Evolutionary conservation across 2,329 filamentous ascomycete genomes (phyloP).

Genomic region (Thelonectria blattea): DNA sequence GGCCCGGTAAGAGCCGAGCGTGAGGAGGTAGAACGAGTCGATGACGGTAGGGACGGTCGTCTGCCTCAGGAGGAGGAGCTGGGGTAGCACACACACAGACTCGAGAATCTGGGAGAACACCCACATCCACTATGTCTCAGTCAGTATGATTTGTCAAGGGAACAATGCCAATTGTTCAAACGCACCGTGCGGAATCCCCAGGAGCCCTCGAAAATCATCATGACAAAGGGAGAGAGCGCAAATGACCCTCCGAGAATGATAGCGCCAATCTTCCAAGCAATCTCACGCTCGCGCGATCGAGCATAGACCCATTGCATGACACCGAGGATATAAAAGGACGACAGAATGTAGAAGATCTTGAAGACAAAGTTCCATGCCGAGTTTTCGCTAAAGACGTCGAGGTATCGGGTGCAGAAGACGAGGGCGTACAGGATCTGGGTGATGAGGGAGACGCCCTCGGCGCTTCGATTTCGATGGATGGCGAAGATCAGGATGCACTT

Average conservation of each 20-base stretch:
- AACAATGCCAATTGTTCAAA: background rate
- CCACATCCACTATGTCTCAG: slow-evolving; percentile 72
- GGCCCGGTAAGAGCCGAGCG: slow-evolving; percentile 84
- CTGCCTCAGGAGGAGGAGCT: slow-evolving; percentile 88
- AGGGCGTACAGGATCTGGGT: slow-evolving; percentile 86
- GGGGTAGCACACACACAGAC: slow-evolving; percentile 87
- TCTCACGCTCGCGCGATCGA: slow-evolving; percentile 86
- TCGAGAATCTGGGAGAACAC: slow-evolving; percentile 91
- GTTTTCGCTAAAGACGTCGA: slow-evolving; percentile 73
- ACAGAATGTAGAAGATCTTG: slow-evolving; percentile 87
- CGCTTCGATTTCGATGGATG: slow-evolving; percentile 86
- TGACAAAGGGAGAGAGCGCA: slow-evolving; percentile 73
- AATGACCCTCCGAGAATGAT: slow-evolving; percentile 70
- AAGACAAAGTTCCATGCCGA: slow-evolving; percentile 76
- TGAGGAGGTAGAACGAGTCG: slow-evolving; percentile 92
- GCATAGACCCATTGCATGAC: slow-evolving; percentile 88
- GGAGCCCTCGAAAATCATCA: slow-evolving; percentile 66
- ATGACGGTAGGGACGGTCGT: slow-evolving; percentile 96
- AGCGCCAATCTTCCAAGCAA: slow-evolving; percentile 89
- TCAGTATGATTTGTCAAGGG: slow-evolving; percentile 14
- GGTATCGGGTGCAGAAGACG: slow-evolving; percentile 87
- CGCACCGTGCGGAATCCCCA: slow-evolving; percentile 61
- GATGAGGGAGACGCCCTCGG: slow-evolving; percentile 90
- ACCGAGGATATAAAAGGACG: slow-evolving; percentile 84
- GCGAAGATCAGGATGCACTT: slow-evolving; percentile 91